Evolutionary conservation across 257 asterid genomes (phyloP).

Genomic region (Salvia miltiorrhiza): DNA sequence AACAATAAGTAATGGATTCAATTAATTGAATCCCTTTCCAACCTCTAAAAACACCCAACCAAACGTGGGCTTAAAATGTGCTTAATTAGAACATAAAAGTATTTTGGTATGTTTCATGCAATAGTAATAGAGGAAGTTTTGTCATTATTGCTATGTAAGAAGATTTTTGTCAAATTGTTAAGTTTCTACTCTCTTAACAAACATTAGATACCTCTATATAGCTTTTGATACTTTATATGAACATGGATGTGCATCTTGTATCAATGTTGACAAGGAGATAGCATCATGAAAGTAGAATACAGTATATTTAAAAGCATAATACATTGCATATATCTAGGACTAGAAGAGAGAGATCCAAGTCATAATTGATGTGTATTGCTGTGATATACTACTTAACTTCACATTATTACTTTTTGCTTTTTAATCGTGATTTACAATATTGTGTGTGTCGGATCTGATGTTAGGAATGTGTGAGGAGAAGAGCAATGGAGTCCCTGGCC

Average conservation of each 20-base stretch:
- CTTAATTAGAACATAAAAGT: neutral
- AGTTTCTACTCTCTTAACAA: neutral
- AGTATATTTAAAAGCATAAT: neutral
- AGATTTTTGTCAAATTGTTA: neutral
- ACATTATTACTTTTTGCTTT: neutral
- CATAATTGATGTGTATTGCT: neutral
- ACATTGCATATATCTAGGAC: neutral
- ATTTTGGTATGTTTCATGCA: neutral
- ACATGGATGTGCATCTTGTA: neutral
- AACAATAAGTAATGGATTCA: too few relatives aligned
- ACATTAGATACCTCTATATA: neutral
- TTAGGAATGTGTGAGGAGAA: constrained; percentile 79
- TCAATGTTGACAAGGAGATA: neutral
- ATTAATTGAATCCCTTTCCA: too few relatives aligned
- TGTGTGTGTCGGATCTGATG: constrained; percentile 10
- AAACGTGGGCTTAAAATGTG: too few relatives aligned
- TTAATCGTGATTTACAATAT: neutral
- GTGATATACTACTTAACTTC: neutral
- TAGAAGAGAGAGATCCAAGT: neutral
- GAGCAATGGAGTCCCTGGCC: constrained; percentile 65
- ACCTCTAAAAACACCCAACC: too few relatives aligned
- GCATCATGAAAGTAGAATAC: neutral
- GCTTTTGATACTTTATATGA: neutral
- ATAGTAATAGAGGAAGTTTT: neutral
- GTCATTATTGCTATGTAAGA: neutral